Evolutionary conservation across 495 filamentous ascomycete genomes (phyloP).

Genomic region (Xylaria scruposa): DNA sequence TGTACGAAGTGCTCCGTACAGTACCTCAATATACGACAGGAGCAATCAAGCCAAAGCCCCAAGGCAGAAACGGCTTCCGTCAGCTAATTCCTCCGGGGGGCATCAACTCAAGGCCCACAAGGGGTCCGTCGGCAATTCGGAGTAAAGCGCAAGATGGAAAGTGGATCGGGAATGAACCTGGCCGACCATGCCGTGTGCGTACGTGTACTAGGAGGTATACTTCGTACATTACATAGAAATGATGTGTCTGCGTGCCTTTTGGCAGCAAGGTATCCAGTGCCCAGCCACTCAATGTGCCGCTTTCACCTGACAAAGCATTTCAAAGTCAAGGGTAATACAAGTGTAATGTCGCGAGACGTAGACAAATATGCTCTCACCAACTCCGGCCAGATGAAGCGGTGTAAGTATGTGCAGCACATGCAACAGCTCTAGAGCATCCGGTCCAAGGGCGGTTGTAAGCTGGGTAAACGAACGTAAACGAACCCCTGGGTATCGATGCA

Average conservation of each 20-base stretch:
- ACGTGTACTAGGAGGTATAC: background rate
- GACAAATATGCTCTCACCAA: background rate
- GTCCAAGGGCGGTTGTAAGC: background rate
- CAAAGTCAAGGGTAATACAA: background rate
- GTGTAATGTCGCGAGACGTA: background rate
- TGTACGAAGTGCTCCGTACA: background rate
- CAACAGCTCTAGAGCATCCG: constrained; percentile 1
- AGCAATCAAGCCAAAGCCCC: background rate
- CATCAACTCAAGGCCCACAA: constrained; percentile 4
- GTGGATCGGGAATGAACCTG: constrained; percentile 1
- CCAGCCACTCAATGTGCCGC: background rate
- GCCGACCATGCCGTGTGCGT: constrained; percentile 2
- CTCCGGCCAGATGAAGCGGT: background rate
- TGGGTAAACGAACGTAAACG: background rate
- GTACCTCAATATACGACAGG: background rate
- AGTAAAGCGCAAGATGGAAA: constrained; percentile 2
- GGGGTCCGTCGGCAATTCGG: constrained; percentile 18
- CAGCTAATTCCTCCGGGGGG: constrained; percentile 2
- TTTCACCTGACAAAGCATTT: background rate
- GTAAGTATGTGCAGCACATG: background rate
- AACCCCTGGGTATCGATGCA: background rate
- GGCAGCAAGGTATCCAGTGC: background rate
- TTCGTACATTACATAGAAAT: constrained; percentile 1
- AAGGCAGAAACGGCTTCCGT: constrained; percentile 24
- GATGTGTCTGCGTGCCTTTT: background rate